phyloP scores from a whole-genome alignment of 2,329 filamentous ascomycete genomes.

The Colletotrichum sp. region DNA sequence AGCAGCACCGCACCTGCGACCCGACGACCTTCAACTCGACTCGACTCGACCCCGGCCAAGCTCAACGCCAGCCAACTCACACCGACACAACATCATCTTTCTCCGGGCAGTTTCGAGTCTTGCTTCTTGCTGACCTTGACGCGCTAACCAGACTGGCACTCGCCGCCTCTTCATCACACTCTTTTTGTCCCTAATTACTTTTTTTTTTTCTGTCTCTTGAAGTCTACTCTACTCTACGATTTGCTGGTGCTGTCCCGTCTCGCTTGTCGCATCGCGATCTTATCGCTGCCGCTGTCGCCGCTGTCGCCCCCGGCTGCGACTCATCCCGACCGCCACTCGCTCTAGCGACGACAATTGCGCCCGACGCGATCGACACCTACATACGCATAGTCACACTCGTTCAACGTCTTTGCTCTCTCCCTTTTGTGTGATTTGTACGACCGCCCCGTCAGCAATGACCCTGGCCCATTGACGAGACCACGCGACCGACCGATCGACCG shows the following conservation, averaged over 20 bases:
- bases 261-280: background rate
- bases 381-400: conserved; percentile 6
- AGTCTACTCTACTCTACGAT: background rate
- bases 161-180: conserved; percentile 15
- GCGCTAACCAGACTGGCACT: conserved; percentile 17
- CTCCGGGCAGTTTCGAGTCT: conserved; percentile 7
- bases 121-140: background rate
- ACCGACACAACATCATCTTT: conserved; percentile 15
- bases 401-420: background rate
- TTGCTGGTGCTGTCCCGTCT: background rate
- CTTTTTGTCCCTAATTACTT: conserved; percentile 6
- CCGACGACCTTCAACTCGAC: background rate
- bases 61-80: conserved; percentile 22
- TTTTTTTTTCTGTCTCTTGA: background rate
- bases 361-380: background rate
- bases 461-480: conserved; percentile 27
- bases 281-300: background rate
- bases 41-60: conserved; percentile 2
- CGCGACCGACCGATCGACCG: conserved; percentile 19
- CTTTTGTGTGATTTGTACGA: conserved; percentile 4
- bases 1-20: background rate
- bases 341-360: background rate
- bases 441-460: conserved; percentile 26
- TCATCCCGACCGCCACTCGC: conserved; percentile 3
- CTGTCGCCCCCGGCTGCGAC: background rate